These are phyloP conservation scores for Cymbopogon citratus DNA, from an alignment of 176 grass and related monocot genomes.

Conservation along the genomic window DNA sequence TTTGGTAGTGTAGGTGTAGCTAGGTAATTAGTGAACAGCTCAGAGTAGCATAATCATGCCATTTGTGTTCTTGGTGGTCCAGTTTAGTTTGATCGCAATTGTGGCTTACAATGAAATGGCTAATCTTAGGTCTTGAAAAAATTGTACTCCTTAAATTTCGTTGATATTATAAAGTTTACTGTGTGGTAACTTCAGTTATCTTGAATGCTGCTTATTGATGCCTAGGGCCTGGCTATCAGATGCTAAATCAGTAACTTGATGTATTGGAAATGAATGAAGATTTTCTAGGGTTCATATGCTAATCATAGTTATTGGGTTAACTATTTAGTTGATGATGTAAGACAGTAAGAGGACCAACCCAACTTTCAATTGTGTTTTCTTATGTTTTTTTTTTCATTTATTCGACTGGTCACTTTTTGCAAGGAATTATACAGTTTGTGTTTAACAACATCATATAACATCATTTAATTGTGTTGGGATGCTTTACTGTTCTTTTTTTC, in stretches of 20 bases:
- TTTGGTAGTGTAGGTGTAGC: neutral
- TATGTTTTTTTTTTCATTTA: neutral
- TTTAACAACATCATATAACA: neutral
- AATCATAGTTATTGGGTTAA: neutral
- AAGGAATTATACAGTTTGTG: neutral
- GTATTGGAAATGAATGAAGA: neutral
- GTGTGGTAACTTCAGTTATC: neutral
- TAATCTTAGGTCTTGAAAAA: neutral
- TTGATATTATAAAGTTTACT: neutral
- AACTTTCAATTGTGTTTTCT: neutral
- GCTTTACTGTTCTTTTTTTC: slow-evolving; percentile 9
- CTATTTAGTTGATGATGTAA: neutral
- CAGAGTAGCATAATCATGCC: neutral
- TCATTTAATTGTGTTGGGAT: neutral
- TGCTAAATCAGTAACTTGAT: neutral
- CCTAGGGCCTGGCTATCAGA: neutral
- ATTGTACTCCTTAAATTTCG: neutral
- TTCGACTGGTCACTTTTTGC: neutral
- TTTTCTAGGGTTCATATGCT: neutral
- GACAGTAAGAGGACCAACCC: neutral
- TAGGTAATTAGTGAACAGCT: neutral
- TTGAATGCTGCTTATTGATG: neutral
- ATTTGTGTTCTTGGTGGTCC: neutral
- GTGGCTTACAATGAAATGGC: neutral
- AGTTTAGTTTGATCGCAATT: neutral